phyloP scores from a whole-genome alignment of 257 asterid species.

The Salvia rosmarinus region DNA sequence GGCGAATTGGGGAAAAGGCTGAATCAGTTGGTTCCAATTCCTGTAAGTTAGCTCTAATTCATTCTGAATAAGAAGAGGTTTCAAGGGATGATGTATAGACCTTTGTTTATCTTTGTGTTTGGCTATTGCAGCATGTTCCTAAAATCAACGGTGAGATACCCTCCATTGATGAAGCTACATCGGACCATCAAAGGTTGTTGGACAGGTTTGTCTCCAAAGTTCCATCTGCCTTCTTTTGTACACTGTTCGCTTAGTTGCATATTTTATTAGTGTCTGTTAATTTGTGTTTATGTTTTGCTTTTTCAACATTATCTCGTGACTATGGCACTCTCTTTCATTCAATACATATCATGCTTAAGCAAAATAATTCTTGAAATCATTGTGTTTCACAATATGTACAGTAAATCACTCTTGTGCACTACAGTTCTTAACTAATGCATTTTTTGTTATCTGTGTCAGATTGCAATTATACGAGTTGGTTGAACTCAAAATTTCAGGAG shows the following conservation, averaged over 20 bases:
- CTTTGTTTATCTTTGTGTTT: background rate
- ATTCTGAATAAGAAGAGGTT: background rate
- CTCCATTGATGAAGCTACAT: slow-evolving; percentile 75
- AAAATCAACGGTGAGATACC: slow-evolving; percentile 89
- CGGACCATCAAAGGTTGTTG: slow-evolving; percentile 79
- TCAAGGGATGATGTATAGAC: background rate
- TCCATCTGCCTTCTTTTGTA: background rate
- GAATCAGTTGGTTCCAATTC: slow-evolving; percentile 72
- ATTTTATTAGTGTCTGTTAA: background rate
- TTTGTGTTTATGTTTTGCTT: background rate
- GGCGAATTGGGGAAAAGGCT: slow-evolving; percentile 84
- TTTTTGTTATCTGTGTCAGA: slow-evolving; percentile 43
- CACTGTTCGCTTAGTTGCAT: slow-evolving; percentile 5
- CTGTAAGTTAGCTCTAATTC: slow-evolving; percentile 59
- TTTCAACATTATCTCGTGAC: background rate
- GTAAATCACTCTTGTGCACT: background rate
- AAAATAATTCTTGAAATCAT: background rate
- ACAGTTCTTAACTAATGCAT: slow-evolving; percentile 4
- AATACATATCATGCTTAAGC: background rate
- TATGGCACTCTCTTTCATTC: background rate
- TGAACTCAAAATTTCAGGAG: slow-evolving; percentile 81
- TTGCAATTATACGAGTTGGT: slow-evolving; percentile 71
- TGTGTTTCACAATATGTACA: background rate
- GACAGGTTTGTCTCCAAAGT: slow-evolving; percentile 56
- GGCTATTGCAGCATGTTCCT: slow-evolving; percentile 87